Percentiles rank a stretch among this genome's conserved stretches.
phyloP scores from a whole-genome alignment of 2,329 filamentous ascomycete species.

The Aspergillus terreus region DNA sequence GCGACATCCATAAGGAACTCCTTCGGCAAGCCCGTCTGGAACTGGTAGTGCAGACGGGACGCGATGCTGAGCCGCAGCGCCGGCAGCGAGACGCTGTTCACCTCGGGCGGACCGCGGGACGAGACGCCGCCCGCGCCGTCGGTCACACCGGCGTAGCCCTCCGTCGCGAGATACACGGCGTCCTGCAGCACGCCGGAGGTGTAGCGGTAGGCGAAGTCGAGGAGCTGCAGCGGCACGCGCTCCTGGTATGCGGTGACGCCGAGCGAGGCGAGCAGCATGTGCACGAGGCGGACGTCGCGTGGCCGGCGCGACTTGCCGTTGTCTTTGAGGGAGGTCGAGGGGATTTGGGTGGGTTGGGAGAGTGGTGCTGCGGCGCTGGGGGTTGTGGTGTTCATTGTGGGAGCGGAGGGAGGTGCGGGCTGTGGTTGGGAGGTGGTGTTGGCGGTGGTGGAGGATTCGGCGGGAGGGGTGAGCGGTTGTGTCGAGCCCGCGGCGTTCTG shows the following conservation, averaged over 20 bases:
- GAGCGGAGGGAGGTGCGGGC: conserved; percentile 19
- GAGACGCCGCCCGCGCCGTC: conserved; percentile 24
- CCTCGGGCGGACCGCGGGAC: conserved; percentile 40
- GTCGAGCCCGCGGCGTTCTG: conserved; percentile 27
- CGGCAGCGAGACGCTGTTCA: conserved; percentile 52
- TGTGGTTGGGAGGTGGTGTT: conserved; percentile 13
- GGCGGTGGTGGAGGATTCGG: conserved; percentile 31
- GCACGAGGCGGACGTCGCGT: conserved; percentile 49
- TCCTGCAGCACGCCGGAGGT: conserved; percentile 52
- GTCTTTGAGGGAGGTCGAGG: conserved; percentile 44
- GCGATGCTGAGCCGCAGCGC: conserved; percentile 60
- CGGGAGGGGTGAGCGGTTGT: conserved; percentile 43
- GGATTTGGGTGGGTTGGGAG: conserved; percentile 34
- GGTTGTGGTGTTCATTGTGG: conserved; percentile 12
- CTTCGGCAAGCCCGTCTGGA: conserved; percentile 57
- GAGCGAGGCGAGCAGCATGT: conserved; percentile 48
- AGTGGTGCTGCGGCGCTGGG: conserved; percentile 15
- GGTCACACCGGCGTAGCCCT: conserved; percentile 46
- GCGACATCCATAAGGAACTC: conserved; percentile 60
- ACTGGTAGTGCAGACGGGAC: conserved; percentile 58
- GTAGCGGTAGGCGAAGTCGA: conserved; percentile 53
- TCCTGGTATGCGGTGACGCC: conserved; percentile 51
- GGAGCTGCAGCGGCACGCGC: conserved; percentile 50
- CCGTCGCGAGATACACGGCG: conserved; percentile 48
- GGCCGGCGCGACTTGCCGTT: conserved; percentile 45